Evolutionary conservation across 805 yeast species (phyloP).

Genomic region (Clavispora carvajalis): DNA sequence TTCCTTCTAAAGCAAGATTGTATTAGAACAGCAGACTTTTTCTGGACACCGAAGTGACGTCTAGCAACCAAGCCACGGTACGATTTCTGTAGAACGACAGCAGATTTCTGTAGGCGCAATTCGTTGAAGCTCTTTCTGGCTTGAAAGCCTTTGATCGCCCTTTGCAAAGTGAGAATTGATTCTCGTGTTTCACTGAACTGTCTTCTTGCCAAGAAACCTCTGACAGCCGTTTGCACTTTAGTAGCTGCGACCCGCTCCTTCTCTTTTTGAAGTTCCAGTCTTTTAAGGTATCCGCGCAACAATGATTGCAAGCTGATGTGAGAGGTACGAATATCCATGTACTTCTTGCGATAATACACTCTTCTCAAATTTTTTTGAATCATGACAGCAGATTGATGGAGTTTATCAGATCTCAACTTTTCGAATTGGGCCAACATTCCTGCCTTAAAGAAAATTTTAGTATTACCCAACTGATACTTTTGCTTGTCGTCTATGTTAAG

Average conservation of each 20-base stretch:
- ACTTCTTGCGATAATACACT: slow-evolving; percentile 56
- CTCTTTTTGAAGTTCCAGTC: slow-evolving; percentile 52
- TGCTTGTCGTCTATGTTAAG: slow-evolving; percentile 57
- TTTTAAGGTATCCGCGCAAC: slow-evolving; percentile 56
- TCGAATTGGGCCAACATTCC: slow-evolving; percentile 93
- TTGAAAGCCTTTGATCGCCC: slow-evolving; percentile 45
- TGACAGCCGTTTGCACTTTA: slow-evolving; percentile 60
- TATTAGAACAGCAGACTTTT: slow-evolving; percentile 57
- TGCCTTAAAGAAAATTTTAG: slow-evolving; percentile 92
- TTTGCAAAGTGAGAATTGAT: slow-evolving; percentile 42
- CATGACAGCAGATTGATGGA: slow-evolving; percentile 70
- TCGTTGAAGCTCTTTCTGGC: slow-evolving; percentile 49
- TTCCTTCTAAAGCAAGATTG: slow-evolving; percentile 78
- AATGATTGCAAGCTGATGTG: slow-evolving; percentile 55
- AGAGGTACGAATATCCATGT: slow-evolving; percentile 48
- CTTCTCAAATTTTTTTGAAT: slow-evolving; percentile 81
- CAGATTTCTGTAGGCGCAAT: slow-evolving; percentile 56
- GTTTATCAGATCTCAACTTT: slow-evolving; percentile 74
- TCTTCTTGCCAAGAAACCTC: slow-evolving; percentile 49
- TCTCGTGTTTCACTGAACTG: slow-evolving; percentile 25
- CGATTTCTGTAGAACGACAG: slow-evolving; percentile 64
- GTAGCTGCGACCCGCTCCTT: slow-evolving; percentile 59
- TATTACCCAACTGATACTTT: slow-evolving; percentile 85
- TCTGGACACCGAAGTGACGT: slow-evolving; percentile 39
- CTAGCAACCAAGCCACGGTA: slow-evolving; percentile 69